phyloP scores from a whole-genome alignment of 106 monocot species.

The Phalaenopsis aphrodite region DNA sequence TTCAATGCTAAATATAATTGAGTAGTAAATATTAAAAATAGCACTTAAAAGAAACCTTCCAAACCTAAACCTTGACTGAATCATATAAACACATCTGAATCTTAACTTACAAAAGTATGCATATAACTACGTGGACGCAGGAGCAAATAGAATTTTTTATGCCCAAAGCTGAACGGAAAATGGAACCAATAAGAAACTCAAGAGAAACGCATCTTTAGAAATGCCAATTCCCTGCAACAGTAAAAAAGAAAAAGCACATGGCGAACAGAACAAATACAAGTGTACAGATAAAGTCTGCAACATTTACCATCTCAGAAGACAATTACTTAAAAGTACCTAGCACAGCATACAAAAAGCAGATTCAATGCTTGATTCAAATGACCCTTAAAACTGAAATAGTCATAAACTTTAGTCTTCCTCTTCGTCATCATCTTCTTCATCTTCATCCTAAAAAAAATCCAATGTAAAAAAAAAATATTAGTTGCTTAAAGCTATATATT shows the following conservation, averaged over 20 bases:
- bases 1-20: too few relatives aligned
- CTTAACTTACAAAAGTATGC: too few relatives aligned
- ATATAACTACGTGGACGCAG: too few relatives aligned
- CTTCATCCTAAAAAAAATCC: neutral
- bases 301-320: neutral
- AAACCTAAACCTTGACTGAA: too few relatives aligned
- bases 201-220: neutral
- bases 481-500: too few relatives aligned
- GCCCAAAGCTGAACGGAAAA: neutral
- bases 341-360: neutral
- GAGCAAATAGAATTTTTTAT: too few relatives aligned
- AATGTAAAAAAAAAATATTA: too few relatives aligned
- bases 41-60: too few relatives aligned
- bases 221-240: too few relatives aligned
- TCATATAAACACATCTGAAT: too few relatives aligned
- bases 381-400: neutral
- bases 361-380: neutral
- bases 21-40: too few relatives aligned
- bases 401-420: neutral
- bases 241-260: neutral
- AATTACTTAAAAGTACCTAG: neutral
- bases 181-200: neutral
- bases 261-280: neutral
- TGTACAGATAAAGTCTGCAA: neutral
- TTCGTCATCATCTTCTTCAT: neutral